A percentile compares a stretch with the other conserved stretches of the same genome.
Conservation (phyloP, 306 rosid genomes). For the Medicago lupulina region DNA sequence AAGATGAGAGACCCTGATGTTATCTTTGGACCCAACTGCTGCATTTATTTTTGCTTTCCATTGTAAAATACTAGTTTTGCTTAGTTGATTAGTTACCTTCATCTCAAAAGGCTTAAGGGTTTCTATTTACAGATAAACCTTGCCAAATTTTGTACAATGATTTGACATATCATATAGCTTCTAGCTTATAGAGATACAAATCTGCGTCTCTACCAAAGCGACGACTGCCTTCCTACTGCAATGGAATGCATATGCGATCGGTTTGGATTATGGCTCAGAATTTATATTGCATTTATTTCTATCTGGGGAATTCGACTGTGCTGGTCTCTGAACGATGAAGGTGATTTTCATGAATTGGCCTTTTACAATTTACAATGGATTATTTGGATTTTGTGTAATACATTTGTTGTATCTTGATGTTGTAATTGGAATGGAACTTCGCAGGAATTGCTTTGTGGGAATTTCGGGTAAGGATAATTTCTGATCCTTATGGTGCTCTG, state of each 20-base stretch:
- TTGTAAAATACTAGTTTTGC: constrained; percentile 46
- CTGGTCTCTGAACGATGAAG: constrained; percentile 79
- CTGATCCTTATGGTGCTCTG: constrained; percentile 72
- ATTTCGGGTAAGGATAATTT: constrained; percentile 61
- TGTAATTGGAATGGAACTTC: constrained; percentile 45
- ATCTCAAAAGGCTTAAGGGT: constrained; percentile 50
- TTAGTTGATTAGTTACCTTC: constrained; percentile 52
- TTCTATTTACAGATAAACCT: constrained; percentile 55
- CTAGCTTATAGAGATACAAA: constrained; percentile 46
- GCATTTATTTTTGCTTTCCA: constrained; percentile 41
- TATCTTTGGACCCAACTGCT: constrained; percentile 47
- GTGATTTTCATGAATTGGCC: constrained; percentile 48
- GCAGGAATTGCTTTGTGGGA: constrained; percentile 74
- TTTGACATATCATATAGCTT: constrained; percentile 47
- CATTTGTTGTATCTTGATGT: constrained; percentile 36
- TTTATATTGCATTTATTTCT: constrained; percentile 57
- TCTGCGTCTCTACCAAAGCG: constrained; percentile 45
- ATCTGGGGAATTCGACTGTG: constrained; percentile 47
- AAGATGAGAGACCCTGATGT: constrained; percentile 74
- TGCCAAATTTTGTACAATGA: constrained; percentile 66
- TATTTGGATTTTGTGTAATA: constrained; percentile 3
- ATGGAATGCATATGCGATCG: constrained; percentile 71
- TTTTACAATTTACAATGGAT: neutral
- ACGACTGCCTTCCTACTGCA: constrained; percentile 51
- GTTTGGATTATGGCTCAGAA: constrained; percentile 56